Evolutionary conservation across 2,329 filamentous ascomycete genomes (phyloP), one percentile per base, ranked within the genome.

Genomic region (Epichloe amarillans): DNA sequence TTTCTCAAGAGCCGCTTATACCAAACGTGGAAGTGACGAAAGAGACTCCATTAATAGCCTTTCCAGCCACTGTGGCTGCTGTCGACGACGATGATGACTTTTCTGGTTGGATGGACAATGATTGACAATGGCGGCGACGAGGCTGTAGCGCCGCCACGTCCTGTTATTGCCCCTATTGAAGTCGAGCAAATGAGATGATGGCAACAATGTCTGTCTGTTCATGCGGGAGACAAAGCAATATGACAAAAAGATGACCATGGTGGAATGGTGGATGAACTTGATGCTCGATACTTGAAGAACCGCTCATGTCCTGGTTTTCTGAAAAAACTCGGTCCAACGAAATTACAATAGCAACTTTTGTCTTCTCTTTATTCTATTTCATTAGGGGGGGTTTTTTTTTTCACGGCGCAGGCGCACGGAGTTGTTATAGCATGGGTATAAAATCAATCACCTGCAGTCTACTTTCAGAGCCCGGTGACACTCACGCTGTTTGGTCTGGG

Each of bases 31-130:
- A 47, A 35, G 43, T 2, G 38, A 10, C 26, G 5, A 54, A 47
- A 15, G 52, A 47, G 40, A 47, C 30, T 21, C 49, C 53, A 4
- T 46, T 53, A 17, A 49, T 56, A 5, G 53, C 55, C 8, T 51
- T 57, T 37, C 56, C 56, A n/a, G 50, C 51, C 12, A 38, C 52
- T 11, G 47, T 50, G 6, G 46, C 26, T 26, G 36, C 47, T 14
- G 36, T 33, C n/a, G 50, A 44, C 38, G 54, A 58, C 3, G 61
- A 47, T 21, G 54, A 58, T 2, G 60, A 59, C 19, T 60, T 56
- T 37, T 61, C 59, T 11, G 58, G 61, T 6, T 63, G 61, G 61
- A 55, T 63, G 47, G 57, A 62, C n/a, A 58, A 63, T 17, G 46
- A 54, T 36, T 36, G 35, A 37, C 39, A n/a, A 50, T 23, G 46